phyloP scores from a whole-genome alignment of 305 asterid genomes.

The Ajuga reptans region DNA sequence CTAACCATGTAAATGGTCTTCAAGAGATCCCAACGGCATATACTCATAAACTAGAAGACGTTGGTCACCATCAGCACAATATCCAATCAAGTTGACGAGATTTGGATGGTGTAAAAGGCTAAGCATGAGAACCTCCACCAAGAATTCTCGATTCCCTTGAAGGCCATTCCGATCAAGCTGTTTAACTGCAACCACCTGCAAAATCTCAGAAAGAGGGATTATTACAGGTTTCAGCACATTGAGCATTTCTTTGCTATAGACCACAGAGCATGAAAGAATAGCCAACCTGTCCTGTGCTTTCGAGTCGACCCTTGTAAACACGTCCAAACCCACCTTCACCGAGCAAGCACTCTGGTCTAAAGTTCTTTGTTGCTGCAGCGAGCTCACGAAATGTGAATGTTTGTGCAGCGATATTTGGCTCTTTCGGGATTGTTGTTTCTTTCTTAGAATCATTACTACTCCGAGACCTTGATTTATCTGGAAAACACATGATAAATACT shows the following conservation, averaged over 20 bases:
- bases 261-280: constrained; percentile 4
- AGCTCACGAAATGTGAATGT: constrained; percentile 85
- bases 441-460: constrained; percentile 55
- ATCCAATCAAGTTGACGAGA: no score
- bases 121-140: no score
- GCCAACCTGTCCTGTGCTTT: constrained; percentile 74
- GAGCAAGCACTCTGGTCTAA: constrained; percentile 62
- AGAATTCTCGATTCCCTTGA: no score
- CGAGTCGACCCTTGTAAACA: constrained; percentile 75
- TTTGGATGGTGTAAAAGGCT: no score
- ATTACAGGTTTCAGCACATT: background rate
- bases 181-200: no score
- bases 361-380: constrained; percentile 75
- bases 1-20: constrained; percentile 89
- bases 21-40: no score
- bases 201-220: background rate
- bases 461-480: constrained; percentile 63
- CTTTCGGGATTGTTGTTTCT: constrained; percentile 50
- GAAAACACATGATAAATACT: background rate
- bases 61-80: no score
- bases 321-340: constrained; percentile 98
- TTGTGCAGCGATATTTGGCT: constrained; percentile 76
- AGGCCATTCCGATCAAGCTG: no score
- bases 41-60: no score
- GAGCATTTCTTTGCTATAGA: background rate